Evolutionary conservation across 2,329 filamentous ascomycete species (phyloP).

Genomic region (Arthrinium puccinioides): DNA sequence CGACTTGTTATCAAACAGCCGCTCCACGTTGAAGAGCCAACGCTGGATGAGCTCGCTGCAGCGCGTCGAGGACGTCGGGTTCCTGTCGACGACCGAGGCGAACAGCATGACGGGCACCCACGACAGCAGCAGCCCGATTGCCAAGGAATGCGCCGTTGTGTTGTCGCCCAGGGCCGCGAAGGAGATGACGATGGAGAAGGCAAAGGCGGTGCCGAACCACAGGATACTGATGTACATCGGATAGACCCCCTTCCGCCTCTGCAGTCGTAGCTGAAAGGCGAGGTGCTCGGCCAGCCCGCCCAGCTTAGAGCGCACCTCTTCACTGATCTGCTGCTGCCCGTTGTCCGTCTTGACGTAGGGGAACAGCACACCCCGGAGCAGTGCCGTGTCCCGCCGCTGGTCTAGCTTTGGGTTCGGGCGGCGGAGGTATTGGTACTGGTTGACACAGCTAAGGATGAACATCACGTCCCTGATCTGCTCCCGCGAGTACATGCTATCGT

Average conservation of each 20-base stretch:
- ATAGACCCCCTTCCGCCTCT: background rate
- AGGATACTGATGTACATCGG: background rate
- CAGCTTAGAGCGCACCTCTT: background rate
- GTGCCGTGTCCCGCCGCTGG: background rate
- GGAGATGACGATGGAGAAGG: background rate
- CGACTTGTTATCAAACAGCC: background rate
- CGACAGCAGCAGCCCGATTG: background rate
- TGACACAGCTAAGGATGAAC: background rate
- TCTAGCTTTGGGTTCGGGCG: background rate
- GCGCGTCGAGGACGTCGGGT: background rate
- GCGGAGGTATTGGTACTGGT: background rate
- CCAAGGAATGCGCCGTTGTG: background rate
- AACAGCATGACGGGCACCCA: background rate
- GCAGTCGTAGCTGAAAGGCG: background rate
- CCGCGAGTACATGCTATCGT: background rate
- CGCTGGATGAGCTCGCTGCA: background rate
- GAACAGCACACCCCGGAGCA: background rate
- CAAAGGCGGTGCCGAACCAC: background rate
- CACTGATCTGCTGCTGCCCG: background rate
- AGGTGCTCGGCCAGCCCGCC: background rate
- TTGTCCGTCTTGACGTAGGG: background rate
- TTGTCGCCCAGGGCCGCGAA: slow-evolving; percentile 1
- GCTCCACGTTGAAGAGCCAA: background rate
- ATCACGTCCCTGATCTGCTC: background rate
- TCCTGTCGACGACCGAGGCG: background rate